A percentile compares a stretch with the other conserved stretches of the same genome.
Evolutionary conservation across 169 alveolate genomes (phyloP).

Genomic region (Plasmodium inui): DNA sequence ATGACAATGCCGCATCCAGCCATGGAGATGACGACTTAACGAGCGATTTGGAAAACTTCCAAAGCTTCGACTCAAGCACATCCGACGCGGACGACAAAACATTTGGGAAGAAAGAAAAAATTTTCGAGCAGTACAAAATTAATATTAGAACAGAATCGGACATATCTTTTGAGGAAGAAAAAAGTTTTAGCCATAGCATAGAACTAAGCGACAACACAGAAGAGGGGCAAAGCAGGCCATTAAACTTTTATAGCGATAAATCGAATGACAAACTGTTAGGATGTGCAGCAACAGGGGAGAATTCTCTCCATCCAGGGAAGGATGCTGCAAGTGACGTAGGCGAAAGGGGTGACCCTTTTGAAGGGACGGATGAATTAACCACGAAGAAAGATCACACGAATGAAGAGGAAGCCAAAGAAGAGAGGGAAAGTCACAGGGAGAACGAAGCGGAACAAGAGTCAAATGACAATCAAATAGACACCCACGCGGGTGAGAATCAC

Average conservation of each 20-base stretch:
- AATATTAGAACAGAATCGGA: conserved; percentile 12
- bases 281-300: background rate
- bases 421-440: background rate
- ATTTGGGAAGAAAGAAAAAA: background rate
- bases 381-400: background rate
- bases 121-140: conserved; percentile 3
- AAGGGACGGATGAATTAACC: background rate
- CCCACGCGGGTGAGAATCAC: background rate
- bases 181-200: background rate
- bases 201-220: conserved; percentile 21
- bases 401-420: background rate
- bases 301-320: background rate
- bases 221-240: background rate
- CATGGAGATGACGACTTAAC: background rate
- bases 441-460: background rate
- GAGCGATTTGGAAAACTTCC: conserved; percentile 30
- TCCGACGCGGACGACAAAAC: background rate
- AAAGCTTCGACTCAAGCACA: conserved; percentile 13
- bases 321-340: background rate
- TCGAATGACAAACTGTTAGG: background rate
- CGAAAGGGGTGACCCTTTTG: background rate
- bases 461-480: background rate
- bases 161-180: background rate
- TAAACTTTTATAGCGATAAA: background rate
- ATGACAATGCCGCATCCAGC: background rate